Percentiles rank a stretch among this genome's conserved stretches.
Evolutionary conservation across 441 rosid species (phyloP).

Genomic region (Erodium texanum): DNA sequence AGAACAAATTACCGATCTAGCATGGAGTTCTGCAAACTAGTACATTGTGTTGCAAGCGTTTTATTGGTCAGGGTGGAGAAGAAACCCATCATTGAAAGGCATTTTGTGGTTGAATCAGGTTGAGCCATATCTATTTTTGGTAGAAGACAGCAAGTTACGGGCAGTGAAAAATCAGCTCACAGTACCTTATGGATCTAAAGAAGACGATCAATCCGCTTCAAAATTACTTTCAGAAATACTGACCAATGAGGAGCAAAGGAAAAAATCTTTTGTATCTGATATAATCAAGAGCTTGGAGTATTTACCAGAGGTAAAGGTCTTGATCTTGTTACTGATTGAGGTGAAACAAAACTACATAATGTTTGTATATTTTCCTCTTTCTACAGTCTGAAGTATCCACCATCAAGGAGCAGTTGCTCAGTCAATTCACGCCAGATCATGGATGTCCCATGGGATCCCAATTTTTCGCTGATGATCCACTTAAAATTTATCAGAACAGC

Average conservation of each 20-base stretch:
- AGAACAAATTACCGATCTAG: background rate
- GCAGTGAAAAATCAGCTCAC: slow-evolving; percentile 31
- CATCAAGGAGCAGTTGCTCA: slow-evolving; percentile 46
- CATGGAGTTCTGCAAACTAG: background rate
- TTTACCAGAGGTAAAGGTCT: slow-evolving; percentile 45
- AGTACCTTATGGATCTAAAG: slow-evolving; percentile 57
- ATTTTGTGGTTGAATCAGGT: slow-evolving; percentile 41
- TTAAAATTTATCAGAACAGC: slow-evolving; percentile 32
- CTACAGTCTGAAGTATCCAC: slow-evolving; percentile 50
- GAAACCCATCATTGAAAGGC: background rate
- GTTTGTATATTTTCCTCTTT: slow-evolving; percentile 14
- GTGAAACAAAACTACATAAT: background rate
- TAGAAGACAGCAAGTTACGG: slow-evolving; percentile 66
- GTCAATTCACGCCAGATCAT: slow-evolving; percentile 75
- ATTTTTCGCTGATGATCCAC: slow-evolving; percentile 38
- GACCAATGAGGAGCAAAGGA: slow-evolving; percentile 44
- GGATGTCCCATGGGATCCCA: slow-evolving; percentile 67
- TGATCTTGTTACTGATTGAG: background rate
- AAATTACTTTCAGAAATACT: slow-evolving; percentile 51
- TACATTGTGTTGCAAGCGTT: background rate
- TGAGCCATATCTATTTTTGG: slow-evolving; percentile 72
- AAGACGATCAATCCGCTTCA: slow-evolving; percentile 60
- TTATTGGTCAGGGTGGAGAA: background rate
- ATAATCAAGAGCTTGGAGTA: slow-evolving; percentile 58
- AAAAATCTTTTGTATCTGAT: slow-evolving; percentile 55